These are phyloP conservation scores for Russula lepida DNA, from an alignment of 768 basidiomycete species.

Conservation along the genomic window DNA sequence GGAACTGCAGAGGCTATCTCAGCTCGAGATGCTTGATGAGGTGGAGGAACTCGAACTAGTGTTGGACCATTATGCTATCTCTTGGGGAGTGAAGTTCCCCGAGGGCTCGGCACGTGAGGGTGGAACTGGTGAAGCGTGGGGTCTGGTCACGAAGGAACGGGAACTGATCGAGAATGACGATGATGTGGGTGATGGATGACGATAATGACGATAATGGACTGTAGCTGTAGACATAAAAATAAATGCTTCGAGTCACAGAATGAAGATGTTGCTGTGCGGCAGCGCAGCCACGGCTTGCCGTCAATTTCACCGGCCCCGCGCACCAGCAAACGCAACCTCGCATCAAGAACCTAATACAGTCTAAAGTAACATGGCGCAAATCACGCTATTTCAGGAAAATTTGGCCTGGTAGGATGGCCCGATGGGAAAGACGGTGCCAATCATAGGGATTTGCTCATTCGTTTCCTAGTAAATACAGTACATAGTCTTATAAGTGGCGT, in stretches of 20 bases:
- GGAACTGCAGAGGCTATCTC: constrained; percentile 62
- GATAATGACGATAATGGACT: neutral
- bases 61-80: constrained; percentile 80
- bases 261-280: neutral
- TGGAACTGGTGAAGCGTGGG: neutral
- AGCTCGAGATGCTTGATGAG: constrained; percentile 85
- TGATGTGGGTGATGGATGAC: neutral
- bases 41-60: constrained; percentile 91
- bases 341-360: neutral
- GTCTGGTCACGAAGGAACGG: neutral
- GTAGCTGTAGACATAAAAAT: neutral
- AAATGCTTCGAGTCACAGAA: neutral
- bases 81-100: constrained; percentile 48
- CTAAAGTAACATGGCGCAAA: no score
- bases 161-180: neutral
- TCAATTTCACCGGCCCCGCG: no score
- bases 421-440: neutral
- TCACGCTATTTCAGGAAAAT: neutral
- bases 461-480: neutral
- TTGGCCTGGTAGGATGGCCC: neutral
- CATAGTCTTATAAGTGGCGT: neutral
- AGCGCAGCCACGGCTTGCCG: neutral
- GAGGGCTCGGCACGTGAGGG: neutral
- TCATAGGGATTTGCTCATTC: neutral
- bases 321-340: neutral